Evolutionary conservation across 2,329 filamentous ascomycete genomes (phyloP).

Genomic region (Colletotrichum truncatum): DNA sequence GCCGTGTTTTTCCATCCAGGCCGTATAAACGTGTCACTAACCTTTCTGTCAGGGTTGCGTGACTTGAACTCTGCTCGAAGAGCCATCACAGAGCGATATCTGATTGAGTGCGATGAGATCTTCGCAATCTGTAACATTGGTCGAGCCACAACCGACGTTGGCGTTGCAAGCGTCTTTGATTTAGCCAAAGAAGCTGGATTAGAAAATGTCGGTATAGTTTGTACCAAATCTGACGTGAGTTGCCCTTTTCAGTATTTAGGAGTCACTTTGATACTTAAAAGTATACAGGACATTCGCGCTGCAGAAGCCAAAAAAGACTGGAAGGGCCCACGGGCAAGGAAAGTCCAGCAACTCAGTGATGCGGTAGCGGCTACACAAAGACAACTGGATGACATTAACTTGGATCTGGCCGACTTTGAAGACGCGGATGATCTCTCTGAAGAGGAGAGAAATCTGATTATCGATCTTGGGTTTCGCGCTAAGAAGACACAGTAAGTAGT

Average conservation of each 20-base stretch:
- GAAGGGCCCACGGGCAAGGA: slow-evolving; percentile 32
- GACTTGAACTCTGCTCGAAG: slow-evolving; percentile 55
- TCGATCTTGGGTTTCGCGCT: not conserved
- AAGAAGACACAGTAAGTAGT: not conserved
- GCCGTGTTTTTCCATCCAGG: not conserved
- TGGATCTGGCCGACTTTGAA: slow-evolving; percentile 32
- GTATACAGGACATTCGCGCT: slow-evolving; percentile 40
- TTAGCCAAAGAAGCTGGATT: slow-evolving; percentile 47
- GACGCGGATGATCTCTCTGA: slow-evolving; percentile 19
- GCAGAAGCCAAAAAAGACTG: slow-evolving; percentile 44
- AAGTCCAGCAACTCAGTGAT: slow-evolving; percentile 32
- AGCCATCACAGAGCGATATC: slow-evolving; percentile 53
- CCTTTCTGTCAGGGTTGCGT: slow-evolving; percentile 47
- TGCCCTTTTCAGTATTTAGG: not conserved
- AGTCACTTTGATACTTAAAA: not conserved
- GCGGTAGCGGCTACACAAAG: slow-evolving; percentile 22
- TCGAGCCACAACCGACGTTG: slow-evolving; percentile 50
- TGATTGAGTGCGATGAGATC: slow-evolving; percentile 55
- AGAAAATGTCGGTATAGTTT: slow-evolving; percentile 52
- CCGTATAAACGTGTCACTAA: not conserved
- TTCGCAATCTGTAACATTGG: slow-evolving; percentile 53
- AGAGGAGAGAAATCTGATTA: slow-evolving; percentile 13
- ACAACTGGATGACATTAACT: slow-evolving; percentile 6
- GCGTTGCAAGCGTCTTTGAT: slow-evolving; percentile 50
- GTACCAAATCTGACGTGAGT: slow-evolving; percentile 51